phyloP scores from a whole-genome alignment of 2,329 filamentous ascomycete genomes.

The Lecanosticta acicola region DNA sequence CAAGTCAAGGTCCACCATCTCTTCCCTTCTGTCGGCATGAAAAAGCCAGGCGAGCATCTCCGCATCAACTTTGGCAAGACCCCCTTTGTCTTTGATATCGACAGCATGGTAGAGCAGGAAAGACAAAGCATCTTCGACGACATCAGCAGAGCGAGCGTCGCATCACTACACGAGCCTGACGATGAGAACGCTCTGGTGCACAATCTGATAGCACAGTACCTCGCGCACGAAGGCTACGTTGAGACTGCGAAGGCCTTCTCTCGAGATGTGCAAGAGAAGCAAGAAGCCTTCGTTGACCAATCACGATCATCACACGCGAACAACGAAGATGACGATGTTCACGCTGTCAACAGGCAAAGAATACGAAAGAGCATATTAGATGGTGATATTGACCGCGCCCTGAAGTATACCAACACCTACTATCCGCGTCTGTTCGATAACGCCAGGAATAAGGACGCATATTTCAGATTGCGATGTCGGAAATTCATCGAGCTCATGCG shows the following conservation, averaged over 20 bases:
- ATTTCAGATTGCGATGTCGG: slow-evolving; percentile 80
- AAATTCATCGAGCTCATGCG: slow-evolving; percentile 96
- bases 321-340: slow-evolving; percentile 45
- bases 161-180: slow-evolving; percentile 56
- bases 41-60: slow-evolving; percentile 56
- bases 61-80: slow-evolving; percentile 60
- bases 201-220: slow-evolving; percentile 76
- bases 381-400: slow-evolving; percentile 82
- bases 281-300: slow-evolving; percentile 51
- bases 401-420: slow-evolving; percentile 71
- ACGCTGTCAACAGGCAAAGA: slow-evolving; percentile 75
- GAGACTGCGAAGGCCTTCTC: slow-evolving; percentile 82
- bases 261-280: slow-evolving; percentile 67
- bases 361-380: slow-evolving; percentile 84
- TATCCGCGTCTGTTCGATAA: slow-evolving; percentile 76
- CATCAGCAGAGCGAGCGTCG: slow-evolving; percentile 56
- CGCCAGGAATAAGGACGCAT: slow-evolving; percentile 64
- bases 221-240: slow-evolving; percentile 92
- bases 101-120: slow-evolving; percentile 69
- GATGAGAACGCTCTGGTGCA: slow-evolving; percentile 76
- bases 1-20: slow-evolving; percentile 56
- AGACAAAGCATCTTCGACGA: slow-evolving; percentile 54
- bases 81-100: slow-evolving; percentile 87
- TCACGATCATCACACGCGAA: slow-evolving; percentile 42
- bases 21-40: slow-evolving; percentile 65